A percentile compares a stretch with the other conserved stretches of the same genome.
phyloP scores from a whole-genome alignment of 2,329 filamentous ascomycete species.

The Aureobasidium zeae region DNA sequence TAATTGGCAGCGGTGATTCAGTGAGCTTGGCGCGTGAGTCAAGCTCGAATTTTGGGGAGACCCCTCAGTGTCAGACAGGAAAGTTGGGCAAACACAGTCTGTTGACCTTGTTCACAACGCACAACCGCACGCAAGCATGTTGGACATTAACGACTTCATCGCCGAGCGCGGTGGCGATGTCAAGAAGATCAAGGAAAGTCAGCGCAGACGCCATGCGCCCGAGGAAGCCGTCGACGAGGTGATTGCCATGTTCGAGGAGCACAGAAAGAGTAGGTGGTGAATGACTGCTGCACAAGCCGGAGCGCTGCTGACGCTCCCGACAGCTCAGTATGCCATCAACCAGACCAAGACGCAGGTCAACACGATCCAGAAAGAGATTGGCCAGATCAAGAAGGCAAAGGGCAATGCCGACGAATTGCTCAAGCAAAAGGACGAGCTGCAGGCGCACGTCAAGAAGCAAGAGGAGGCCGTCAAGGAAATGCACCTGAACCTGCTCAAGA shows the following conservation, averaged over 20 bases:
- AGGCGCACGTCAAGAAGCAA: conserved; percentile 72
- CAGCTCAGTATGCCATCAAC: conserved; percentile 65
- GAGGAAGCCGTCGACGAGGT: conserved; percentile 86
- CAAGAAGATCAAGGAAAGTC: conserved; percentile 83
- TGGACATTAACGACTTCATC: conserved; percentile 45
- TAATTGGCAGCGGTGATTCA: background rate
- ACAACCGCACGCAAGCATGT: conserved; percentile 22
- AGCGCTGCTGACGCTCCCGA: background rate
- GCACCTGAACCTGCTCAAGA: conserved; percentile 61
- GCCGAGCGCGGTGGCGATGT: conserved; percentile 83
- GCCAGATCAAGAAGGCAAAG: conserved; percentile 87
- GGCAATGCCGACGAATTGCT: conserved; percentile 76
- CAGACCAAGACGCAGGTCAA: conserved; percentile 83
- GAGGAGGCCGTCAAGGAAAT: conserved; percentile 68
- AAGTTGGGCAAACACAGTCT: background rate
- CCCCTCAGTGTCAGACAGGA: conserved; percentile 6
- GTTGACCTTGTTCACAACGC: background rate
- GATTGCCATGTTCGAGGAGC: conserved; percentile 76
- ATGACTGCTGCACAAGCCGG: background rate
- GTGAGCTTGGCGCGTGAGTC: conserved; percentile 2
- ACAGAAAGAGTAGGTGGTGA: conserved; percentile 54
- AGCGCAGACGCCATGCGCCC: conserved; percentile 69
- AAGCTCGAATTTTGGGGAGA: background rate
- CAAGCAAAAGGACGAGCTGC: conserved; percentile 64
- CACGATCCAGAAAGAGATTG: conserved; percentile 80